Base-by-base conservation (phyloP, 2,329 filamentous ascomycete genomes). In the Westerdykella ornata region DNA sequence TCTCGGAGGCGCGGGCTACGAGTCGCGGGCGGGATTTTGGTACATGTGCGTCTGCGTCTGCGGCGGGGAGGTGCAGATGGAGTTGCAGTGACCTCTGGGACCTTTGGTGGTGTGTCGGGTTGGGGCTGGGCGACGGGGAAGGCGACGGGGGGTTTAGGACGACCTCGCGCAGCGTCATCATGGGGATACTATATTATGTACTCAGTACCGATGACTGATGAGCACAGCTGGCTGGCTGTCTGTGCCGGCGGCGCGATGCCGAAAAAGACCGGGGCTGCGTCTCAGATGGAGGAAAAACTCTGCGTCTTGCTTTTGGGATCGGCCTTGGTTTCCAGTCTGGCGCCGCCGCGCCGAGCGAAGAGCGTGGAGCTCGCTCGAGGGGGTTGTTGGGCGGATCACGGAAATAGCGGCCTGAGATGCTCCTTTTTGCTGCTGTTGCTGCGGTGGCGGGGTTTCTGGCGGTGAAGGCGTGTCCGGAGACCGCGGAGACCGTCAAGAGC, bases 221-320 rank as follows among this genome's bases (percentile, higher is more conserved):
- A n/a, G n/a, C n/a, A n/a, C 4, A 26, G 22, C 22, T 26, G 22
- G 22, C 54, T 56, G 22, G 22, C 12, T 9, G 22, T 11, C 46
- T 45, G 51, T 33, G 50, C 50, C 46, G 47, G 49, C 53, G 52
- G 57, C 58, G 51, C 60, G 58, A 53, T 53, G 56, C 58, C 51
- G 48, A 54, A 55, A 53, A 45, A 58, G 56, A 53, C 57, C 53
- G 51, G 46, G 30, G 45, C 45, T 48, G 49, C 47, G 22, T 26
- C 22, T 26, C 22, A 26, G 51, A 49, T 49, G 53, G 51, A 48
- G 53, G 49, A 54, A 62, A 62, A 65, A 58, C 52, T 62, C 61
- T 65, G 55, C 52, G 49, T 55, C 39, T 15, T 33, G 30, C 14
- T 33, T 33, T n/a, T 53, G 46, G 11, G 30, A 53, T 62, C 57